Evolutionary conservation across 805 yeast genomes (phyloP).

Genomic region (Teunomyces kruisii): DNA sequence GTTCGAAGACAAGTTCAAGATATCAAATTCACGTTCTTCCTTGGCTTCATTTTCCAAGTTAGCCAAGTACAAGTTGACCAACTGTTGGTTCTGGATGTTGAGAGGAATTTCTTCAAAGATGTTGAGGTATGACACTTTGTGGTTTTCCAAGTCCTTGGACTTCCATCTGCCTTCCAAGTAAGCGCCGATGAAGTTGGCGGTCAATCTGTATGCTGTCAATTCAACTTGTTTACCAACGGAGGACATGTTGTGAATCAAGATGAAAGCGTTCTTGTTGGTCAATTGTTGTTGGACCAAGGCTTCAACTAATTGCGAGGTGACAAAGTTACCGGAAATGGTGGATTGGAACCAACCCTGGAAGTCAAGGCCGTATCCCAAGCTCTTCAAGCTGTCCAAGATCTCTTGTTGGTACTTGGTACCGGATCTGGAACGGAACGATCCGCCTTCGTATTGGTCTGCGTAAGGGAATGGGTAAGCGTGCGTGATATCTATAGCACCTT

Average conservation of each 20-base stretch:
- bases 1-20: constrained; percentile 43
- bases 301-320: constrained; percentile 66
- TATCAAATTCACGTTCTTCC: constrained; percentile 30
- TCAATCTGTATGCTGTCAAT: constrained; percentile 68
- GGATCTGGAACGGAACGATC: constrained; percentile 58
- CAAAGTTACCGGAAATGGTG: constrained; percentile 66
- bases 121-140: constrained; percentile 61
- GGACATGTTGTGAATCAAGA: constrained; percentile 68
- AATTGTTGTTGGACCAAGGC: constrained; percentile 65
- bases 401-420: constrained; percentile 70
- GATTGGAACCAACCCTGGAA: constrained; percentile 82
- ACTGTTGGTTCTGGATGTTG: constrained; percentile 62
- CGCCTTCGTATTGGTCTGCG: constrained; percentile 62
- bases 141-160: constrained; percentile 58
- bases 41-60: constrained; percentile 18
- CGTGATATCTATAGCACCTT: constrained; percentile 49
- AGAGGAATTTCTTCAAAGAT: constrained; percentile 73
- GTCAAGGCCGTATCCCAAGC: constrained; percentile 65
- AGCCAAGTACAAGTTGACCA: constrained; percentile 56
- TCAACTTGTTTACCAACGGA: constrained; percentile 64
- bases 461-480: constrained; percentile 71
- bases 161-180: constrained; percentile 61
- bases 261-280: constrained; percentile 53
- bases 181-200: constrained; percentile 57
- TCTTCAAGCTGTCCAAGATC: constrained; percentile 58